These are phyloP conservation scores for Acrocalymma vagum DNA, from an alignment of 2,329 filamentous ascomycete species.

Conservation along the genomic window DNA sequence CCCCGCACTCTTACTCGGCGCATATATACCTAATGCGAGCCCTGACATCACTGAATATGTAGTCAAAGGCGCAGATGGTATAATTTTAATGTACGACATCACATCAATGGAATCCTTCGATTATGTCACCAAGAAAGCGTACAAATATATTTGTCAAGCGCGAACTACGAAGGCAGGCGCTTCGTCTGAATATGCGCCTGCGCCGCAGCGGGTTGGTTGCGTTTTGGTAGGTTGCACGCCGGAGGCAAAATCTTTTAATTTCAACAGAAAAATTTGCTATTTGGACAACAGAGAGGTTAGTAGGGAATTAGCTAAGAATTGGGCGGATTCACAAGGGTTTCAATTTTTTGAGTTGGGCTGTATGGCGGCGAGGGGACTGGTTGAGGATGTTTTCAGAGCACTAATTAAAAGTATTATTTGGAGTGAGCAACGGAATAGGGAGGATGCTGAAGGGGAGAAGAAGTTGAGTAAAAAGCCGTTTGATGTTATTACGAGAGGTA, in stretches of 20 bases:
- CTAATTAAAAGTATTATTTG: constrained; percentile 23
- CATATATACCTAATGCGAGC: too few species aligned
- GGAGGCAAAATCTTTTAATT: too few species aligned
- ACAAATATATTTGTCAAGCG: constrained; percentile 23
- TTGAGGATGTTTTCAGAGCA: constrained; percentile 21
- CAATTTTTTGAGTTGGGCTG: constrained; percentile 28
- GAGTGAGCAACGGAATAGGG: constrained; percentile 15
- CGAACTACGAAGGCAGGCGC: constrained; percentile 10
- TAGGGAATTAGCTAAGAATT: constrained; percentile 26
- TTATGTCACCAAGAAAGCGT: constrained; percentile 24
- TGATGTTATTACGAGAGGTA: too few species aligned
- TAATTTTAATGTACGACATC: constrained; percentile 41
- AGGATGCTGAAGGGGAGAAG: constrained; percentile 5
- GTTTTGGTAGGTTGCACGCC: constrained; percentile 39
- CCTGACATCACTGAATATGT: too few species aligned
- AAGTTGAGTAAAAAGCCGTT: background rate
- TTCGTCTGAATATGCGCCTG: background rate
- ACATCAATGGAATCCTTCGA: constrained; percentile 30
- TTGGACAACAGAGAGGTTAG: constrained; percentile 19
- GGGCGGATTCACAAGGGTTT: constrained; percentile 32
- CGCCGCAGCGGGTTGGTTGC: constrained; percentile 29
- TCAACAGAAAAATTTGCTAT: too few species aligned
- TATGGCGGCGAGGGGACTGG: constrained; percentile 4
- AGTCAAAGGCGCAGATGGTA: constrained; percentile 32
- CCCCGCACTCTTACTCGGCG: too few species aligned